A percentile compares a stretch with the other conserved stretches of the same genome.
Evolutionary conservation across 2,329 filamentous ascomycete genomes (phyloP).

Genomic region (Trichophyton verrucosum): DNA sequence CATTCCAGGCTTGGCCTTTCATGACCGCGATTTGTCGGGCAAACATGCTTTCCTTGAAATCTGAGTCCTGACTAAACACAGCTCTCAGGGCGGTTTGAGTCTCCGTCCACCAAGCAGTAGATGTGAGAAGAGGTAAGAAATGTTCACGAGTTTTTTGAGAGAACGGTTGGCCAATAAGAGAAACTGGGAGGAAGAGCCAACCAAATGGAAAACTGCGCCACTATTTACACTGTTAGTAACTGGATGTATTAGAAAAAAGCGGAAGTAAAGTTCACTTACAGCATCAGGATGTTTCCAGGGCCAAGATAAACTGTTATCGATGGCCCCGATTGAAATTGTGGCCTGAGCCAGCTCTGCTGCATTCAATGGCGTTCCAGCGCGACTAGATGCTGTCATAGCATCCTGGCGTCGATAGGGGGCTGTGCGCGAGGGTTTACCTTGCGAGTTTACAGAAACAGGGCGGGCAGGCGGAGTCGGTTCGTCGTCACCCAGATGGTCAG

Average conservation of each 20-base stretch:
- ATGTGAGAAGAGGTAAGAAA: conserved; percentile 90
- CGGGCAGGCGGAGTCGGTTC: conserved; percentile 44
- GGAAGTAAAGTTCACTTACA: conserved; percentile 30
- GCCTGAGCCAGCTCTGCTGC: conserved; percentile 37
- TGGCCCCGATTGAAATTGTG: conserved; percentile 70
- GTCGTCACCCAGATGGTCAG: conserved; percentile 34
- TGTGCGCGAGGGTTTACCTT: conserved; percentile 21
- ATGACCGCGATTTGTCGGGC: conserved; percentile 96
- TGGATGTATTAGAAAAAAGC: conserved; percentile 23
- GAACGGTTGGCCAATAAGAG: conserved; percentile 89
- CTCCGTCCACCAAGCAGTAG: conserved; percentile 92
- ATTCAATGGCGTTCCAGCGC: conserved; percentile 41
- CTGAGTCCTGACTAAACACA: conserved; percentile 81
- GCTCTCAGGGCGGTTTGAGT: conserved; percentile 75
- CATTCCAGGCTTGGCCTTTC: conserved; percentile 99
- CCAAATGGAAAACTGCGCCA: conserved; percentile 90
- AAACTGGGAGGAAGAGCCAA: conserved; percentile 94
- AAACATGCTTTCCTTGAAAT: conserved; percentile 99
- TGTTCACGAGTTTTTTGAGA: conserved; percentile 87
- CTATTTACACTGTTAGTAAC: conserved; percentile 26
- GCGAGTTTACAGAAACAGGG: conserved; percentile 45
- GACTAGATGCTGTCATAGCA: conserved; percentile 64
- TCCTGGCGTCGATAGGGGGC: conserved; percentile 63
- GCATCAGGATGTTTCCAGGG: conserved; percentile 98
- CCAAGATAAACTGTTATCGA: conserved; percentile 97